Percentiles rank a stretch among this genome's conserved stretches.
phyloP scores from a whole-genome alignment of 495 filamentous ascomycete species.

The Amorphotheca resinae region DNA sequence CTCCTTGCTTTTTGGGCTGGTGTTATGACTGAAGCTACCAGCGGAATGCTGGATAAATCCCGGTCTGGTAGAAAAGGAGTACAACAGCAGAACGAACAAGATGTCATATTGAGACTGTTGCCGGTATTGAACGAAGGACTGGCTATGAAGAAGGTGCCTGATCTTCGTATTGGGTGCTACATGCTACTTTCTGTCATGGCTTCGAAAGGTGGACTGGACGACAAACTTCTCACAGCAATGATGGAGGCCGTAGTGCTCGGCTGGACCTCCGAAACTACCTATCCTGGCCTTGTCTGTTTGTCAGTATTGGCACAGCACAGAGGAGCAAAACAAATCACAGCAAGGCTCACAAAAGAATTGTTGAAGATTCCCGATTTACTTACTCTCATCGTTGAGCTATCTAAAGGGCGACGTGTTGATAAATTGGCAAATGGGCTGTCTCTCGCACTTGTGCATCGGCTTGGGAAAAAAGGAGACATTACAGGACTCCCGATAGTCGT shows the following conservation, averaged over 20 bases:
- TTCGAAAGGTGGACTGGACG: constrained; percentile 63
- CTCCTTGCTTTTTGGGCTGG: constrained; percentile 82
- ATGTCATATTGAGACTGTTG: constrained; percentile 59
- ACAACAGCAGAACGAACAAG: constrained; percentile 63
- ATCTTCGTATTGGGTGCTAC: constrained; percentile 73
- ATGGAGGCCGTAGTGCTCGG: constrained; percentile 75
- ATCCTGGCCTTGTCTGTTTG: constrained; percentile 67
- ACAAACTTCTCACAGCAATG: constrained; percentile 59
- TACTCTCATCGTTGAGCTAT: constrained; percentile 45
- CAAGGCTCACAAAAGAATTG: constrained; percentile 54
- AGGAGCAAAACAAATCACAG: constrained; percentile 53
- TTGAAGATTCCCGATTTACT: constrained; percentile 48
- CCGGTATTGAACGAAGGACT: constrained; percentile 68
- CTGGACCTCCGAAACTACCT: constrained; percentile 58
- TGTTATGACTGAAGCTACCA: constrained; percentile 66
- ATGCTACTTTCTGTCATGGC: constrained; percentile 80
- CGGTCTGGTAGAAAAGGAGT: constrained; percentile 55
- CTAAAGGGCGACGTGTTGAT: constrained; percentile 52
- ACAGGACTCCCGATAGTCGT: constrained; percentile 44
- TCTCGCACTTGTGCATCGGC: constrained; percentile 48
- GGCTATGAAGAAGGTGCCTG: constrained; percentile 54
- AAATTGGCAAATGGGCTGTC: constrained; percentile 62
- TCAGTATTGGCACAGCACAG: constrained; percentile 67
- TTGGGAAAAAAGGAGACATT: constrained; percentile 48
- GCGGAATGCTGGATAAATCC: constrained; percentile 62